Conservation (phyloP, 345 rosid genomes). For the Ricinus communis region DNA sequence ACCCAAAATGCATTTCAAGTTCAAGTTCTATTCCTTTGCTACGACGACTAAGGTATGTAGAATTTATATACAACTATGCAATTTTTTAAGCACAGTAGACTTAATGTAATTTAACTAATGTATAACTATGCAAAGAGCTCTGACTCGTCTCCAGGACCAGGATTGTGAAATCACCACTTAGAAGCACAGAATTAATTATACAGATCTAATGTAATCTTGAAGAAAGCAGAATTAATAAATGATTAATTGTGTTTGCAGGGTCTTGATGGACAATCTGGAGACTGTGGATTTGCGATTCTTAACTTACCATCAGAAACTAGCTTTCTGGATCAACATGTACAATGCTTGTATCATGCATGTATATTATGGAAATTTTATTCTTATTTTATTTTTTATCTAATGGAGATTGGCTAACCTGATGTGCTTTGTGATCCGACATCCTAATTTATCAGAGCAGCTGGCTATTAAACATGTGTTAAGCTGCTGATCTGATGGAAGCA, state of each 20-base stretch:
- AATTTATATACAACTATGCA: too few relatives aligned
- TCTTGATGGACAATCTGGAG: slow-evolving; percentile 70
- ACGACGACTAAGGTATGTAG: slow-evolving; percentile 62
- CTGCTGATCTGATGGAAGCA: slow-evolving; percentile 11
- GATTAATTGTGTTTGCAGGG: slow-evolving; percentile 41
- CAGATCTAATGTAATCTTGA: background rate
- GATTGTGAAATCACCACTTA: too few relatives aligned
- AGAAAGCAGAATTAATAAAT: background rate
- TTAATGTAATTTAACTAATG: too few relatives aligned
- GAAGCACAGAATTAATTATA: too few relatives aligned
- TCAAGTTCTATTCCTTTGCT: slow-evolving; percentile 73
- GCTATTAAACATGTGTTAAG: background rate
- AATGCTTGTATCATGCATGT: slow-evolving; percentile 99
- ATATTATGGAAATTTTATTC: slow-evolving; percentile 19
- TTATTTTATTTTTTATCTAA: background rate
- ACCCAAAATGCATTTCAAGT: slow-evolving; percentile 79
- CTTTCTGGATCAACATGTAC: slow-evolving; percentile 99
- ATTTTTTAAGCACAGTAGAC: too few relatives aligned
- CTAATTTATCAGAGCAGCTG: background rate
- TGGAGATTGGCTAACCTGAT: slow-evolving; percentile 16
- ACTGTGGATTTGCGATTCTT: slow-evolving; percentile 60
- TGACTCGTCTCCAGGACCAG: too few relatives aligned
- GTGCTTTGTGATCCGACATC: background rate
- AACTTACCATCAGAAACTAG: slow-evolving; percentile 75
- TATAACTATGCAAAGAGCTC: too few relatives aligned